Percentiles rank a stretch among this genome's conserved stretches.
Evolutionary conservation across 2,329 filamentous ascomycete genomes (phyloP).

Genomic region (Talaromyces amestolkiae): DNA sequence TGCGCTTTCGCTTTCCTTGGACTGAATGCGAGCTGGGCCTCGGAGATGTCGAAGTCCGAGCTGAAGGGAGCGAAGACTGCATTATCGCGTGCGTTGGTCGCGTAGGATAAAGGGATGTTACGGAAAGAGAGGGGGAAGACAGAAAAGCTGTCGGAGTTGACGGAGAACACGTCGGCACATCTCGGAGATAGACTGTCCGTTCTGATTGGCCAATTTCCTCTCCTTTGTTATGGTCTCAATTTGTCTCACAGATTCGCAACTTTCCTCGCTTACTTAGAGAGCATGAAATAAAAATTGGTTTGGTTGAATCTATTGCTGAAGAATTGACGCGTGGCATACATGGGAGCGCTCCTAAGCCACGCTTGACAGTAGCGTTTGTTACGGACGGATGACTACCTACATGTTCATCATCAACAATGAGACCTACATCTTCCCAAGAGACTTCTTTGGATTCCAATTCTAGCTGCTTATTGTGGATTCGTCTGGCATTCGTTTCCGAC

Average conservation of each 20-base stretch:
- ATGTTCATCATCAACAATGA: not conserved
- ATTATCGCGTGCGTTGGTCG: not conserved
- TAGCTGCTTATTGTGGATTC: not conserved
- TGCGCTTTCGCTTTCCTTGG: slow-evolving; percentile 13
- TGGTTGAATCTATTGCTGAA: not conserved
- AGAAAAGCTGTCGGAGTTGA: not conserved
- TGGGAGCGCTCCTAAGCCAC: not conserved
- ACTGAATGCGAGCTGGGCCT: not conserved
- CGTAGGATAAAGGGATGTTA: not conserved
- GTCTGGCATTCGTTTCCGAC: not conserved
- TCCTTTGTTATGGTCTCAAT: not conserved
- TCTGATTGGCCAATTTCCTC: not conserved
- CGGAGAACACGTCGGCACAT: not conserved
- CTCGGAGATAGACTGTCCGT: not conserved
- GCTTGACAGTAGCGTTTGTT: no score
- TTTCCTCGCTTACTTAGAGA: not conserved
- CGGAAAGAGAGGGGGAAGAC: not conserved
- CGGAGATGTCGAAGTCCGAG: slow-evolving; percentile 14
- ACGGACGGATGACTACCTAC: not conserved
- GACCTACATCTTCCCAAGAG: not conserved
- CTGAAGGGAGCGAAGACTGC: not conserved
- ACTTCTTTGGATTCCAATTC: no score
- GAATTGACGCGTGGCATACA: not conserved
- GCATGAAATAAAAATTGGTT: not conserved
- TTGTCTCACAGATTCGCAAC: not conserved